Evolutionary conservation across 2,329 filamentous ascomycete genomes (phyloP).

Genomic region (Lasiodiplodia sp.): DNA sequence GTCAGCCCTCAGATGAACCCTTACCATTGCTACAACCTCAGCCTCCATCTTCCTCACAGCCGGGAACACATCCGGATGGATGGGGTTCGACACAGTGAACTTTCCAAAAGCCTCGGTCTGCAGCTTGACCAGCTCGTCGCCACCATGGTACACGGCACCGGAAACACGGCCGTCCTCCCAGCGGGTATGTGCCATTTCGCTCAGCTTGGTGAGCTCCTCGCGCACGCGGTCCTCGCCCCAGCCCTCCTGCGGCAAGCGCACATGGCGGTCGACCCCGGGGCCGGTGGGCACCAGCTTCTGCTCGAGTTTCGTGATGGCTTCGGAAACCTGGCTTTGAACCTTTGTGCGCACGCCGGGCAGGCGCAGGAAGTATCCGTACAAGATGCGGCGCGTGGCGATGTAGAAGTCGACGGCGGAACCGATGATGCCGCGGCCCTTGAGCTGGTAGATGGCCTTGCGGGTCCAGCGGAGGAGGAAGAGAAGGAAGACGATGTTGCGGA

Average conservation of each 20-base stretch:
- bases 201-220: slow-evolving; percentile 79
- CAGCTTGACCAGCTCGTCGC: slow-evolving; percentile 78
- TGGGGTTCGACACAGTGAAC: slow-evolving; percentile 95
- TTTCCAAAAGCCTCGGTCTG: slow-evolving; percentile 93
- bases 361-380: slow-evolving; percentile 86
- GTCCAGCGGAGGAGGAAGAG: slow-evolving; percentile 86
- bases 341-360: slow-evolving; percentile 85
- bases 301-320: slow-evolving; percentile 81
- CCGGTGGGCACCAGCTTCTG: slow-evolving; percentile 80
- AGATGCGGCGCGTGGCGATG: slow-evolving; percentile 70
- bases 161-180: slow-evolving; percentile 98
- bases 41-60: slow-evolving; percentile 99
- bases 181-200: slow-evolving; percentile 87
- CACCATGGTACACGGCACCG: slow-evolving; percentile 95
- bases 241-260: slow-evolving; percentile 81
- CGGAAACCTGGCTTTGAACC: slow-evolving; percentile 83
- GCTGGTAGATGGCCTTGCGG: slow-evolving; percentile 79
- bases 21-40: slow-evolving; percentile 94
- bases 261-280: slow-evolving; percentile 74
- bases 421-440: slow-evolving; percentile 86
- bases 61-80: slow-evolving; percentile 97
- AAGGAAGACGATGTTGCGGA: slow-evolving; percentile 57
- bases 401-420: slow-evolving; percentile 81
- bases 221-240: slow-evolving; percentile 81
- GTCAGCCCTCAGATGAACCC: slow-evolving; percentile 30